Percentiles rank a stretch among this genome's conserved stretches.
Evolutionary conservation across 2,329 filamentous ascomycete genomes (phyloP).

Genomic region (Clonostachys chloroleuca): DNA sequence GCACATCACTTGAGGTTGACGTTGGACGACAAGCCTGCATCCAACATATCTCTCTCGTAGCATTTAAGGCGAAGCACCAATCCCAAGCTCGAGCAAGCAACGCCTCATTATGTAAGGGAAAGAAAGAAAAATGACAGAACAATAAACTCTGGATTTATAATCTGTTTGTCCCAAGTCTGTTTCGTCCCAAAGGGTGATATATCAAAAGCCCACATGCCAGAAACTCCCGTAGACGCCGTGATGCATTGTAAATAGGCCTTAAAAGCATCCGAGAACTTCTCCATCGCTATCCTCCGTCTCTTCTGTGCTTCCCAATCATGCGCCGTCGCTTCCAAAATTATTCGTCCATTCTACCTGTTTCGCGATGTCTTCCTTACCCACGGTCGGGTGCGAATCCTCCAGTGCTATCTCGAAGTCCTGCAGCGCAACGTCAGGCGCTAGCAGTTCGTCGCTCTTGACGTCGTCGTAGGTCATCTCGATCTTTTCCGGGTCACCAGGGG

Average conservation of each 20-base stretch:
- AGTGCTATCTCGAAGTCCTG: conserved; percentile 95
- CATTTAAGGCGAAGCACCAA: no score
- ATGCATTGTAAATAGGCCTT: conserved; percentile 9
- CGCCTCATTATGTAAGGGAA: no score
- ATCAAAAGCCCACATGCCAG: background rate
- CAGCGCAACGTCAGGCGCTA: conserved; percentile 80
- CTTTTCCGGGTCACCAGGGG: conserved; percentile 80
- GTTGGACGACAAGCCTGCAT: no score
- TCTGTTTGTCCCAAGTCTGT: no score
- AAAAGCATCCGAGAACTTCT: no score
- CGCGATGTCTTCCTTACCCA: conserved; percentile 79
- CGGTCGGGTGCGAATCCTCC: conserved; percentile 82
- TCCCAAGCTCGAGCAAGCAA: no score
- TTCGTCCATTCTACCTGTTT: conserved; percentile 89
- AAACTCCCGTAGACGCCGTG: conserved; percentile 22
- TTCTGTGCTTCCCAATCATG: conserved; percentile 19
- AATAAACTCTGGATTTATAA: no score
- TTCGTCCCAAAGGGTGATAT: no score
- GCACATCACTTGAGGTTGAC: no score
- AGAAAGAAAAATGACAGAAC: no score
- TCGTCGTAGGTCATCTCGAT: conserved; percentile 93
- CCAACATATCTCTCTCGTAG: no score
- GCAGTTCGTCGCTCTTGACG: conserved; percentile 75
- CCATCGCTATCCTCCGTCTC: no score
- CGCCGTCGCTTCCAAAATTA: conserved; percentile 91